Evolutionary conservation across 169 alveolate species (phyloP).

Genomic region (Plasmodium inui): DNA sequence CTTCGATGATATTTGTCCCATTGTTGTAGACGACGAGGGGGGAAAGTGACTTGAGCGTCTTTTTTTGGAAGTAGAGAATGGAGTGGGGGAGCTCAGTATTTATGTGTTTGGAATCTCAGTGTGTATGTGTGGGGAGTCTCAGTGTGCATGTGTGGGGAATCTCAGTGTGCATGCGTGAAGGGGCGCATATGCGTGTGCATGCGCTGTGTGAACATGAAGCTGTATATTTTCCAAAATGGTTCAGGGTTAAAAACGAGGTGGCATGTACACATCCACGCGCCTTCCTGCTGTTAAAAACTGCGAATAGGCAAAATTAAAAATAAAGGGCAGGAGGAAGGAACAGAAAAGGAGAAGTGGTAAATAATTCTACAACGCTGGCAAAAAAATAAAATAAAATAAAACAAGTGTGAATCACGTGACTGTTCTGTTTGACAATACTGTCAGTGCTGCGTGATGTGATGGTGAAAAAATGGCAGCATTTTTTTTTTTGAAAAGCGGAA

Average conservation of each 20-base stretch:
- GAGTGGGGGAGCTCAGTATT: not conserved
- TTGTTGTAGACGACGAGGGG: not conserved
- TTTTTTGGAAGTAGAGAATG: not conserved
- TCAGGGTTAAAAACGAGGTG: not conserved
- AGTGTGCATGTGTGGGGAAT: not conserved
- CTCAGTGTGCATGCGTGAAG: not conserved
- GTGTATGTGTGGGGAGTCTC: not conserved
- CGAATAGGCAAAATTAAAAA: not conserved
- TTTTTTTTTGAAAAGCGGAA: not conserved
- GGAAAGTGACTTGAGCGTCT: conserved; percentile 7
- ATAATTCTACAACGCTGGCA: not conserved
- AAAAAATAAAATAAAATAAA: not conserved
- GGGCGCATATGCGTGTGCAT: not conserved
- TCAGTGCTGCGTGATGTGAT: not conserved
- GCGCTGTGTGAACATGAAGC: not conserved
- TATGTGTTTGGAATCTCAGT: not conserved
- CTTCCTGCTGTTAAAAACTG: conserved; percentile 4
- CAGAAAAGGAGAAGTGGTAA: not conserved
- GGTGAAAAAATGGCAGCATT: not conserved
- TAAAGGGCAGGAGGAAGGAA: not conserved
- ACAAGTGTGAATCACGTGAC: not conserved
- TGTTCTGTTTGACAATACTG: not conserved
- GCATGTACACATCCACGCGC: not conserved
- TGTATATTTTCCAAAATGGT: not conserved
- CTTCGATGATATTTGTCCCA: conserved; percentile 66